Evolutionary conservation across 2,329 filamentous ascomycete species (phyloP).

Genomic region (Neofusicoccum kwambonambiense): DNA sequence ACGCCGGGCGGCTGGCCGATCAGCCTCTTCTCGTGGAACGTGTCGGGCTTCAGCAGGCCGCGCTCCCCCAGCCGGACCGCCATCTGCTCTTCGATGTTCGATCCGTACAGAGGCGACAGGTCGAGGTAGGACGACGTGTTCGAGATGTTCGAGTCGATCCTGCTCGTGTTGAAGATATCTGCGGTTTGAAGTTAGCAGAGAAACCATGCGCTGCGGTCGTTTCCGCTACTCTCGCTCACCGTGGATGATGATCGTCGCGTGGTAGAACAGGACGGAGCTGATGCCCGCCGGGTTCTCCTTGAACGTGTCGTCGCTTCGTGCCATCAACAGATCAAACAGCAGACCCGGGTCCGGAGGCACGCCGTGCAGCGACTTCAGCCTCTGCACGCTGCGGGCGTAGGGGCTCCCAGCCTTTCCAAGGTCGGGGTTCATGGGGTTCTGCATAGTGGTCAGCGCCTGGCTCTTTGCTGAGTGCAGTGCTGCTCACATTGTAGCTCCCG

Average conservation of each 20-base stretch:
- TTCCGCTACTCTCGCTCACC: constrained; percentile 26
- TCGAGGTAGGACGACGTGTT: constrained; percentile 50
- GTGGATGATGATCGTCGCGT: constrained; percentile 54
- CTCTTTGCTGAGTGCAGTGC: constrained; percentile 39
- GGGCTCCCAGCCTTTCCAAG: constrained; percentile 54
- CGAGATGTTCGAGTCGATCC: constrained; percentile 32
- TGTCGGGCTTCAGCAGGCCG: constrained; percentile 42
- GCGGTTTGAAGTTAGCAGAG: neutral
- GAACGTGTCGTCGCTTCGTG: constrained; percentile 22
- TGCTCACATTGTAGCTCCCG: constrained; percentile 67
- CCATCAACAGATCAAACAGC: constrained; percentile 22
- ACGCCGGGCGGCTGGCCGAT: constrained; percentile 37
- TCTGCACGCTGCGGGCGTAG: constrained; percentile 45
- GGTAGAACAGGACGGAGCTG: constrained; percentile 49
- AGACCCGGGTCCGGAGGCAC: constrained; percentile 5
- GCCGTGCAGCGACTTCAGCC: neutral
- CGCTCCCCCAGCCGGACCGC: constrained; percentile 36
- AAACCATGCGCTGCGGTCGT: no score
- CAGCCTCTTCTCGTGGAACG: constrained; percentile 36
- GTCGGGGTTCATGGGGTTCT: constrained; percentile 49
- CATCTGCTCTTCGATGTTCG: constrained; percentile 33
- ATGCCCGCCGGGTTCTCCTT: constrained; percentile 45
- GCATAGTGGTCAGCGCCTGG: constrained; percentile 53
- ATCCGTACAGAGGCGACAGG: constrained; percentile 47
- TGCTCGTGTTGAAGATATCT: constrained; percentile 46